Base-by-base conservation (phyloP, 495 filamentous ascomycete species). In the Paragyromitra xinjiangensis region DNA sequence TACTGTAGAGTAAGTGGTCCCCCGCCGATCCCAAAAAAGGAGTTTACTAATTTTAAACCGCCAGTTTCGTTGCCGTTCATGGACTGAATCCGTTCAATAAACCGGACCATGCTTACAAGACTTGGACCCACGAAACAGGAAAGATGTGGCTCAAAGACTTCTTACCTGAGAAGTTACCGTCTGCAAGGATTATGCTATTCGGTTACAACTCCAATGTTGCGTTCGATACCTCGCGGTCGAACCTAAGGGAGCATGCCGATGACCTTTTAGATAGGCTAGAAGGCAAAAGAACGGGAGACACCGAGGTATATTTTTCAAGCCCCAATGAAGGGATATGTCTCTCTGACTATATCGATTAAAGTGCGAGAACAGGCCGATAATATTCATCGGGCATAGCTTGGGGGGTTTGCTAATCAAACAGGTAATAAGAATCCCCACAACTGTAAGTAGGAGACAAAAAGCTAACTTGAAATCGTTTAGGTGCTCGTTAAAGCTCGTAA, bases 181-280 rank as follows among this genome's bases (percentile, higher is more conserved):
- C 22, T 11, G 71, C 79, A 24, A 63, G 79, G 16, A 71, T 83
- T 64, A 67, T 75, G 64, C 69, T 81, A 16, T 81, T 81, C 63
- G 75, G 81, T 6, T 81, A 84, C 48, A 69, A 83, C 34, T 12
- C 59, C 6, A 62, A 62, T 40, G 59, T 62, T 40, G 59, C 59
- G 14, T 62, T 62, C 22, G 40, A 24, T 22, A n/a, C 59, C 11
- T 9, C 22, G 34, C 55, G 34, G 22, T 26, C 55, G 9, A 24
- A 24, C 22, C 55, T 11, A 45, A 62, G 59, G 19, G 29, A 62
- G 59, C 59, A 62, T 40, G 59, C 59, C 11, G 59, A 62, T 24
- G 37, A 22, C 9, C 37, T 62, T 9, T 42, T 62, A 29, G 59
- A 62, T 29, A 62, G 59, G 22, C 59, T 62, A 11, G 4, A 34